Percentiles rank a stretch among this genome's conserved stretches.
phyloP scores from a whole-genome alignment of 106 monocot genomes.

The Agapanthus africanus region DNA sequence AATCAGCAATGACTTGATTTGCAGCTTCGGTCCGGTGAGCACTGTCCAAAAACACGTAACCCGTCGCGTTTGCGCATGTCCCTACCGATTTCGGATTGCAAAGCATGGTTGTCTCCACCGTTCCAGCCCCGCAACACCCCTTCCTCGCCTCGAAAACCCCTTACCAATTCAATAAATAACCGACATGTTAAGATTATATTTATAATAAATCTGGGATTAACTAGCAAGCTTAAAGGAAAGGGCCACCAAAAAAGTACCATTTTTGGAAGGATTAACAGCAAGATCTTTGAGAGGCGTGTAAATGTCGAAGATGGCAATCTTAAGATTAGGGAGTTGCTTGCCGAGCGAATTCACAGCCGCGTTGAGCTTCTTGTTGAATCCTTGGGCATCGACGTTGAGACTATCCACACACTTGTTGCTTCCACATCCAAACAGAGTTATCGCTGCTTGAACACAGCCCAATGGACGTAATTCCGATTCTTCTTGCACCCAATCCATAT shows the following conservation, averaged over 20 bases:
- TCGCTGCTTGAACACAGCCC: slow-evolving; percentile 71
- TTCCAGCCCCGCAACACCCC: slow-evolving; percentile 80
- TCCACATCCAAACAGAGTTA: slow-evolving; percentile 68
- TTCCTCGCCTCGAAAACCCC: slow-evolving; percentile 71
- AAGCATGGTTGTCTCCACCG: slow-evolving; percentile 55
- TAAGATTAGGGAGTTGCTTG: slow-evolving; percentile 41
- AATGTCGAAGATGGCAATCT: slow-evolving; percentile 71
- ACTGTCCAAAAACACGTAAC: slow-evolving; percentile 78
- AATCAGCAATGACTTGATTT: slow-evolving; percentile 55
- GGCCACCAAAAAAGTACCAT: too few relatives aligned
- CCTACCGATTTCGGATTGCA: slow-evolving; percentile 74
- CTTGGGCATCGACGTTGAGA: slow-evolving; percentile 57
- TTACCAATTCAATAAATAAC: too few relatives aligned
- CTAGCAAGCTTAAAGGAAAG: too few relatives aligned
- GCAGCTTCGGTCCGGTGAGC: slow-evolving; percentile 75
- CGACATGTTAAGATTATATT: too few relatives aligned
- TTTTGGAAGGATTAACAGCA: slow-evolving; percentile 35
- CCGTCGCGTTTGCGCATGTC: slow-evolving; percentile 64
- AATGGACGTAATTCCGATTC: slow-evolving; percentile 62
- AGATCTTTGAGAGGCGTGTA: slow-evolving; percentile 66
- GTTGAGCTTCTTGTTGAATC: slow-evolving; percentile 66
- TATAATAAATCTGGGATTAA: too few relatives aligned
- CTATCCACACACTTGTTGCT: slow-evolving; percentile 54
- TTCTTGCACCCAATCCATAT: slow-evolving; percentile 67
- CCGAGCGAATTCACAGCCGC: slow-evolving; percentile 24